Conservation (phyloP, 2,329 filamentous ascomycete species). For the Fusarium mundagurra region DNA sequence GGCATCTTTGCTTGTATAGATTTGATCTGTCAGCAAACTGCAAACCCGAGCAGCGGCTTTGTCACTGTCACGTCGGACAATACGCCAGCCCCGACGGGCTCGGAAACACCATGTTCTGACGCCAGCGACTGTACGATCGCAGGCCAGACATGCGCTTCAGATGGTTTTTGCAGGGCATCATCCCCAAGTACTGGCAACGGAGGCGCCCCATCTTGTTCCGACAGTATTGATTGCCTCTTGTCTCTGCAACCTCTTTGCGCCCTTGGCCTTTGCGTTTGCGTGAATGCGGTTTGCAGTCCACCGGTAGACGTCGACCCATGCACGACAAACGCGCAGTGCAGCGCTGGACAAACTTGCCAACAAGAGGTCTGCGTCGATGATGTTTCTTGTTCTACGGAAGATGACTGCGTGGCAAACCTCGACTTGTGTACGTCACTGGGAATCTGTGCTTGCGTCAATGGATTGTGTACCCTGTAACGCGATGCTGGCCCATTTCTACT, state of each 20-base stretch:
- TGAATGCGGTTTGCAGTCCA: conserved; percentile 17
- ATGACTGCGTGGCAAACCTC: not conserved
- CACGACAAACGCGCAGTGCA: not conserved
- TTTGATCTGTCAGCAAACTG: not conserved
- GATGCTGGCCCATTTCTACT: not conserved
- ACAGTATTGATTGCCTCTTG: conserved; percentile 9
- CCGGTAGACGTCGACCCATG: not conserved
- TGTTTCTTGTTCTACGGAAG: not conserved
- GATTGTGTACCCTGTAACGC: not conserved
- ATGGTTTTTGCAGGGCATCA: not conserved
- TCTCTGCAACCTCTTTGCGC: conserved; percentile 8
- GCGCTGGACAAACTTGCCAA: conserved; percentile 1
- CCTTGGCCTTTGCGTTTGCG: conserved; percentile 22
- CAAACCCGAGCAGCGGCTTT: conserved; percentile 5
- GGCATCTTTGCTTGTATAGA: conserved; percentile 12
- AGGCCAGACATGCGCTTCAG: conserved; percentile 11
- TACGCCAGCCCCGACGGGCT: not conserved
- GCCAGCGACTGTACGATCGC: not conserved
- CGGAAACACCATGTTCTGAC: not conserved
- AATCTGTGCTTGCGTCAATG: not conserved
- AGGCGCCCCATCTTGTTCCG: not conserved
- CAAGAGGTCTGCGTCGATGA: conserved; percentile 1
- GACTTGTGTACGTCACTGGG: not conserved
- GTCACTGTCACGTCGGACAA: not conserved
- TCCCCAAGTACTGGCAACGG: not conserved